Evolutionary conservation across 306 rosid species (phyloP).

Genomic region (Luffa aegyptiaca): DNA sequence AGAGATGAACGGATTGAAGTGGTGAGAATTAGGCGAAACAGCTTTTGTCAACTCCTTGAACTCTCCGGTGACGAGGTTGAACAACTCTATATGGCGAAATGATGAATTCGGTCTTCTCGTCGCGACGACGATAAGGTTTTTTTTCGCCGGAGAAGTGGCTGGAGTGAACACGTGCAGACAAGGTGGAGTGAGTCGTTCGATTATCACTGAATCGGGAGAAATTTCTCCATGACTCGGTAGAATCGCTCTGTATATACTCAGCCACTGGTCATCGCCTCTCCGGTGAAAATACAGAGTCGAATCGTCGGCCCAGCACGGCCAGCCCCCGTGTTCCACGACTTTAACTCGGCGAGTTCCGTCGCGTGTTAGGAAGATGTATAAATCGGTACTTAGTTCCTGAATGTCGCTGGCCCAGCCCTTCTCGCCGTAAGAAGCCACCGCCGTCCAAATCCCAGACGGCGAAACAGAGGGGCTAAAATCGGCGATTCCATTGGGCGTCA

Average conservation of each 20-base stretch:
- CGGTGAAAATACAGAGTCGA: conserved; percentile 72
- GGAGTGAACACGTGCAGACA: conserved; percentile 86
- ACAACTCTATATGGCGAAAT: conserved; percentile 72
- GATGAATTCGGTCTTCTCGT: conserved; percentile 50
- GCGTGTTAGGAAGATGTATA: conserved; percentile 53
- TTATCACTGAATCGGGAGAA: conserved; percentile 29
- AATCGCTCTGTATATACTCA: conserved; percentile 65
- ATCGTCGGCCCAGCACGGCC: conserved; percentile 83
- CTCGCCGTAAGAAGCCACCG: conserved; percentile 71
- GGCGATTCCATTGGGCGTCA: conserved; percentile 60
- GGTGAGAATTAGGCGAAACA: conserved; percentile 50
- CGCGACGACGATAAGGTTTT: conserved; percentile 66
- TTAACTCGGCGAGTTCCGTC: conserved; percentile 62
- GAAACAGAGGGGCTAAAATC: conserved; percentile 84
- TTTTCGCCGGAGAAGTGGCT: conserved; percentile 59
- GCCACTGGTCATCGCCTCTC: conserved; percentile 62
- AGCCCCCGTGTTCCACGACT: conserved; percentile 76
- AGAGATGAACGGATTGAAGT: conserved; percentile 80
- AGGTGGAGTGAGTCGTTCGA: conserved; percentile 74
- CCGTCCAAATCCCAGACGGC: conserved; percentile 66
- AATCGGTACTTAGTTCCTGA: conserved; percentile 66
- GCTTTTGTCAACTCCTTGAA: conserved; percentile 58
- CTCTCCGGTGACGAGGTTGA: conserved; percentile 33
- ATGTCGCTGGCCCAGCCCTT: conserved; percentile 73
- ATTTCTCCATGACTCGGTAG: conserved; percentile 28